Evolutionary conservation across 2,329 filamentous ascomycete species (phyloP), one percentile per base, ranked within the genome.

Genomic region (Leptodontidium sp.): DNA sequence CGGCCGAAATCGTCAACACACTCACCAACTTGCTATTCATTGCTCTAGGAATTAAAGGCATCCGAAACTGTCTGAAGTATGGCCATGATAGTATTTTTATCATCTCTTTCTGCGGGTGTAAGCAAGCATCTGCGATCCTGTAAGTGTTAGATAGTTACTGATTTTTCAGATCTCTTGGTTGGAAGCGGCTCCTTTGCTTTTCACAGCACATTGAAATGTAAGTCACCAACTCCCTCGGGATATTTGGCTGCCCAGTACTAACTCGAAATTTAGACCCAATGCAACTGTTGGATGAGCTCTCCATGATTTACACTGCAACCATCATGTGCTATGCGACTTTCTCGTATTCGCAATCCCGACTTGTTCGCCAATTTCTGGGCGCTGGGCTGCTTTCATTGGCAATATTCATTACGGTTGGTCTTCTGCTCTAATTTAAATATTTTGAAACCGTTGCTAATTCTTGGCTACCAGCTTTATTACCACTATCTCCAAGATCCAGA

Each of bases 1-100:
- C 89, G 57, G 92, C 92, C 45, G 92, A 94, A 78, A 88, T 94
- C 57, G 87, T 93, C 77, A 95, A 91, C 77, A 92, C 93, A 3
- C 76, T 94, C 40, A 97, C 93, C 43, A 97, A 97, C 79, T 79
- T 92, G 2, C 82, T 96, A 29, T 97, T 97, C 80, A 84, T 97
- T 74, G 92, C 86, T 79, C 86, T 97, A 24, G 93, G 93, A 8
- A 81, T 88, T 73, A 91, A 90, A 77, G 94, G 94, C 29, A 88
- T 96, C 70, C 82, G 84, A 65, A 93, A 90, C 79, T 97, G 93
- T 79, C 77, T 91, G 49, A 85, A 84, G 71, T 85, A 97, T 80
- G 84, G 85, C 17, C 93, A 97, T 80, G 91, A 93, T 66, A 82
- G 80, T 15, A 90, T 97, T 68, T 97, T 97, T 80, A 77, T 91